Conservation (phyloP, 73 alveolate genomes). For the Blepharisma japonicum region DNA sequence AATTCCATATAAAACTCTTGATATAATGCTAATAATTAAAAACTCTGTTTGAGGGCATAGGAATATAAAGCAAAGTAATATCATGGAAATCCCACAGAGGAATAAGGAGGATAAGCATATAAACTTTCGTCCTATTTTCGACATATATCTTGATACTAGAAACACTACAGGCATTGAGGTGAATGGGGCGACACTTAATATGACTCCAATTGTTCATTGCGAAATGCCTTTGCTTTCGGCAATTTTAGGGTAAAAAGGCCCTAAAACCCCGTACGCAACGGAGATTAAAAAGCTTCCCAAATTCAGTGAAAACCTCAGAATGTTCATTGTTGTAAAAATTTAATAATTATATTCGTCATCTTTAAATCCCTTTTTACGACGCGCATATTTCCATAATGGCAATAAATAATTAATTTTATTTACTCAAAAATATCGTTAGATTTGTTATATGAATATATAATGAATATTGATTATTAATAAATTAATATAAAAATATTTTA, state of each 20-base stretch:
- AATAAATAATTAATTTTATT: too few relatives aligned
- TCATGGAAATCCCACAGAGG: not conserved
- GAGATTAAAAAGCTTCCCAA: too few relatives aligned
- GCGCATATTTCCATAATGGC: too few relatives aligned
- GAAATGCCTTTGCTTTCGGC: constrained; percentile 19
- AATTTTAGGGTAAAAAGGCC: constrained; percentile 7
- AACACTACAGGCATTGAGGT: not conserved
- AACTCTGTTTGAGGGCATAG: not conserved
- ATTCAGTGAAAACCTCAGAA: too few relatives aligned
- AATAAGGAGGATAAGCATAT: not conserved
- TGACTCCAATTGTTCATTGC: constrained; percentile 4
- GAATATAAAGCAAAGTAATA: not conserved
- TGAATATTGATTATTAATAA: too few relatives aligned
- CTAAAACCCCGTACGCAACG: not conserved
- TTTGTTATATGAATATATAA: too few relatives aligned
- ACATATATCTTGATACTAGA: not conserved
- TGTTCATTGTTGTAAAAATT: too few relatives aligned
- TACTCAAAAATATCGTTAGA: too few relatives aligned
- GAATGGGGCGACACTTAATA: not conserved
- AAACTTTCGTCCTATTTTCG: not conserved
- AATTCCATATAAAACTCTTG: constrained; percentile 1
- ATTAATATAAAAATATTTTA: too few relatives aligned
- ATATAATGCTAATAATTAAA: not conserved
- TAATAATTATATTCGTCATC: too few relatives aligned
- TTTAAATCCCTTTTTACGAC: too few relatives aligned